Base-by-base conservation (phyloP, 768 basidiomycete genomes). In the Rhodotorula babjevae region DNA sequence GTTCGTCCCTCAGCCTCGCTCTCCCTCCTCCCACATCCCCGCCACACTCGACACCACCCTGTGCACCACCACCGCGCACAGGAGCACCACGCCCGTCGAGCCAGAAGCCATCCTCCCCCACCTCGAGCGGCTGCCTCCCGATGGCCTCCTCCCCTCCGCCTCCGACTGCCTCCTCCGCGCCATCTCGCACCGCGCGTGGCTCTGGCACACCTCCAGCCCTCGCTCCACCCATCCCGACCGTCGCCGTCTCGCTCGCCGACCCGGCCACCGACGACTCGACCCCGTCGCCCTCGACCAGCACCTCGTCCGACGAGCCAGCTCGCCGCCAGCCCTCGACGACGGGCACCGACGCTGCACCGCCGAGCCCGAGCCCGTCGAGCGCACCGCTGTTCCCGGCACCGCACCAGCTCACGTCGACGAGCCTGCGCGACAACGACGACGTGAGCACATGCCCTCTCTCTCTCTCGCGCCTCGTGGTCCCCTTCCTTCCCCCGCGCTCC, bases 361-460 rank as follows among this genome's bases (percentile, higher is more conserved):
- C 71, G 16, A 60, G 57, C 8, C 66, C 66, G 10, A 58, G 61
- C 12, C 70, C 42, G 61, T 71, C 70, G 55, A 15, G 36, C n/a
- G 42, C 67, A 12, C 70, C 65, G 1, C 44, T 71, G 36, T 31
- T 71, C 52, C 15, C 52, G 12, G n/a, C 52, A 23, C 7, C 4
- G 16, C 55, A 42, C 40, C 31, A 44, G 2, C 27, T 1, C 11
- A n/a, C 53, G 27, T 61, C 61, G 55, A 67, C 55, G 21, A 12
- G 47, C 33, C 56, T 75, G 2, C 31, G 73, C 21, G 63, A 68
- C 67, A 75, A 75, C 69, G 21, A 50, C 60, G 74, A 75, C 60
- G 74, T 75, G 61, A 65, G 74, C 66, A 25, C 21, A 1, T 14
- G 57, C 65, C 42, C 42, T 42, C 42, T 56, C 44, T 12, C n/a